Conservation (phyloP, 1,139 yeast species). For the Scheffersomyces insectosa region DNA sequence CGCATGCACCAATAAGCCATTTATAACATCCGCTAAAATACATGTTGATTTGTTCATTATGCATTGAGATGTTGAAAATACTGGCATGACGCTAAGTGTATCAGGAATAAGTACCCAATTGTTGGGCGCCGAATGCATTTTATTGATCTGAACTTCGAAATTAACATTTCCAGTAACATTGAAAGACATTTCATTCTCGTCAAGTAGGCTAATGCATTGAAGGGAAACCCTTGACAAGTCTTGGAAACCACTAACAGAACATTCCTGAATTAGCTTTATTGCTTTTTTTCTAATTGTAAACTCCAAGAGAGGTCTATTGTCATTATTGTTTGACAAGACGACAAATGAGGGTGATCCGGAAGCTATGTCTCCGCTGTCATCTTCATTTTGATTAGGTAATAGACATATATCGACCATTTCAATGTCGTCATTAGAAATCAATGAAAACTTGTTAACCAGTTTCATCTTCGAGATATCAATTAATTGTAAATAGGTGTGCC, state of each 20-base stretch:
- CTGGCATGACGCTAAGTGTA: slow-evolving; percentile 5
- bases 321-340: slow-evolving; percentile 4
- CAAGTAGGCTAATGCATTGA: slow-evolving; percentile 4
- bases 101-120: not conserved
- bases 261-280: not conserved
- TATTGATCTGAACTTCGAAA: slow-evolving; percentile 2
- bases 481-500: slow-evolving; percentile 18
- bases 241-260: not conserved
- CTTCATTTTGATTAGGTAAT: slow-evolving; percentile 4
- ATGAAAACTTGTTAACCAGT: slow-evolving; percentile 7
- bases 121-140: not conserved
- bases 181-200: slow-evolving; percentile 4
- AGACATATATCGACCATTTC: slow-evolving; percentile 24
- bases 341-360: slow-evolving; percentile 1
- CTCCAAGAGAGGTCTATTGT: not conserved
- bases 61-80: slow-evolving; percentile 12
- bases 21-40: slow-evolving; percentile 22
- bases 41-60: slow-evolving; percentile 5
- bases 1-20: slow-evolving; percentile 15
- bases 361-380: slow-evolving; percentile 1
- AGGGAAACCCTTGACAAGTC: not conserved
- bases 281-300: slow-evolving; percentile 3
- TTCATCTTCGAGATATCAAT: slow-evolving; percentile 15
- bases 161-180: slow-evolving; percentile 7
- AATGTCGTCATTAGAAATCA: slow-evolving; percentile 2